Conservation (phyloP, 2,329 filamentous ascomycete species). For the Aspergillus sergii region DNA sequence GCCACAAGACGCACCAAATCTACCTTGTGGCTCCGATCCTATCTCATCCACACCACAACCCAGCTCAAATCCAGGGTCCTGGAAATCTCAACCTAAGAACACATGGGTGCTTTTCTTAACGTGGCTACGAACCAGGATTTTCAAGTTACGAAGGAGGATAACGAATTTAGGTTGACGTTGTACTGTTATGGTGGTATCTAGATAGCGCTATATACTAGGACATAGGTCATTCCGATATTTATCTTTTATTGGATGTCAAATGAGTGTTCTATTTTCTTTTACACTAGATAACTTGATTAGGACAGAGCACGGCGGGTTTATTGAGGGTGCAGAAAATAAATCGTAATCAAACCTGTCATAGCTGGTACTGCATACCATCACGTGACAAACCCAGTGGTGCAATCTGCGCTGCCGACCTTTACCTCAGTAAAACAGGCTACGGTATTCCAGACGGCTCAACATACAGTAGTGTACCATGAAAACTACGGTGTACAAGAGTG, state of each 20-base stretch:
- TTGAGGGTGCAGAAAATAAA: neutral
- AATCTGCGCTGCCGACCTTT: constrained; percentile 21
- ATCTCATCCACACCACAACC: constrained; percentile 8
- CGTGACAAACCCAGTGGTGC: constrained; percentile 12
- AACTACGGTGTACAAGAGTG: constrained; percentile 40
- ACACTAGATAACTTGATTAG: neutral
- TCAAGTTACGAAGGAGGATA: constrained; percentile 50
- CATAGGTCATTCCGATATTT: neutral
- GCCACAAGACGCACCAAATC: constrained; percentile 24
- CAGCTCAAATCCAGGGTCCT: constrained; percentile 23
- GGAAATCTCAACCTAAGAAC: constrained; percentile 38
- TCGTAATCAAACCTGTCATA: neutral
- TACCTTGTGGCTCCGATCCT: constrained; percentile 2
- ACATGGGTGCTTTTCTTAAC: constrained; percentile 59
- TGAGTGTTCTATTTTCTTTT: neutral
- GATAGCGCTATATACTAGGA: neutral
- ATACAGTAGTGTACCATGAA: neutral
- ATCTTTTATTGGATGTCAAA: neutral
- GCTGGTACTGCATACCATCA: neutral
- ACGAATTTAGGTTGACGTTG: constrained; percentile 27
- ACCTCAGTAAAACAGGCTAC: constrained; percentile 16
- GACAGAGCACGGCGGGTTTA: neutral
- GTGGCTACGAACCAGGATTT: constrained; percentile 58
- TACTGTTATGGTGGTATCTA: neutral
- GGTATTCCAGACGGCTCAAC: constrained; percentile 19